Conservation (phyloP, 2,329 filamentous ascomycete genomes). For the Cercospora citrullina region DNA sequence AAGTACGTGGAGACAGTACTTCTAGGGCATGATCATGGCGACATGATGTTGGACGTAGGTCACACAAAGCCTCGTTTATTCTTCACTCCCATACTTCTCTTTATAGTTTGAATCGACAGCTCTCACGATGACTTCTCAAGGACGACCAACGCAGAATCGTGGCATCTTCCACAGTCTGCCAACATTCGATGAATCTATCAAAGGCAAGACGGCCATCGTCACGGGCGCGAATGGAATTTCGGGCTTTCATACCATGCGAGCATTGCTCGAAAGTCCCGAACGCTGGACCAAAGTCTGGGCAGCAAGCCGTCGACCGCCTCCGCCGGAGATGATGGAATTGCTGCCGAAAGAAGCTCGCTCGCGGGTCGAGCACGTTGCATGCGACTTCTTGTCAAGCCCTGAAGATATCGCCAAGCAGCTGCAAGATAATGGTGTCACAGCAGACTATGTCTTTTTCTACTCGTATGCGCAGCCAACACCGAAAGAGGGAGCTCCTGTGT, state of each 20-base stretch:
- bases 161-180: slow-evolving; percentile 56
- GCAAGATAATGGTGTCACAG: slow-evolving; percentile 39
- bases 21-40: background rate
- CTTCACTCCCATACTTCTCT: background rate
- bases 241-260: slow-evolving; percentile 54
- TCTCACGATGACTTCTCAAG: slow-evolving; percentile 32
- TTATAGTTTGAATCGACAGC: background rate
- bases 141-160: slow-evolving; percentile 29
- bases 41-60: background rate
- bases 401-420: slow-evolving; percentile 42
- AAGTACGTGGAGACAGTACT: slow-evolving; percentile 1
- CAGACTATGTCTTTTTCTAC: slow-evolving; percentile 55
- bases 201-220: slow-evolving; percentile 53
- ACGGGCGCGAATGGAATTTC: slow-evolving; percentile 58
- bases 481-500: slow-evolving; percentile 46
- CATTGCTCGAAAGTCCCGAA: slow-evolving; percentile 48
- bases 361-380: slow-evolving; percentile 35
- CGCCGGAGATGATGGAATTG: slow-evolving; percentile 41
- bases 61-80: background rate
- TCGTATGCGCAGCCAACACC: slow-evolving; percentile 54
- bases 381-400: slow-evolving; percentile 42
- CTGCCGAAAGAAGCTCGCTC: slow-evolving; percentile 35
- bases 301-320: slow-evolving; percentile 50
- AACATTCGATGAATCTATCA: slow-evolving; percentile 45
- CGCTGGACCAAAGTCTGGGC: slow-evolving; percentile 57